Evolutionary conservation across 441 rosid species (phyloP), one percentile per base, ranked within the genome.

Genomic region (Populus trichocarpa): DNA sequence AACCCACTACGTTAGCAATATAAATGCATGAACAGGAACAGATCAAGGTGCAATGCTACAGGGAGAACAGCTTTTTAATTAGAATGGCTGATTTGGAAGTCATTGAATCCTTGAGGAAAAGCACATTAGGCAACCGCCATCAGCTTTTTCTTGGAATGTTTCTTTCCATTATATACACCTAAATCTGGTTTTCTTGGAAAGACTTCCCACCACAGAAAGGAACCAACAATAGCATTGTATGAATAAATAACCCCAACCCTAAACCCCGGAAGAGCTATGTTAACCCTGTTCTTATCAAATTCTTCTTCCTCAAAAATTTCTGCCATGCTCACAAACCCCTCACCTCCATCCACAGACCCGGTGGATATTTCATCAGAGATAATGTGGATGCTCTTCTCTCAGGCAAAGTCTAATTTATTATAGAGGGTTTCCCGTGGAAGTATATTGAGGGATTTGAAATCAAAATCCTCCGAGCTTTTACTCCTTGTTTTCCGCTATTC

Each of bases 361-460:
- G 92, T 93, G 73, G 87, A 93, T 81, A 95, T 92, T 85, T 95
- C 98, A 71, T 95, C 98, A 42, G 89, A 92, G 74, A 93, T 90
- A 30, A 95, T 85, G 81, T 92, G 98, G 69, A 93, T 92, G 79
- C 91, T 92, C 71, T 95, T 93, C 86, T 92, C 89, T 65, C 76
- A 88, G 25, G 92, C 99, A 86, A 95, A 93, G 76, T 80, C 87
- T 76, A 91, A 61, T 79, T 92, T 79, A 69, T 80, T 85, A 69
- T 74, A 84, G 53, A 95, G 91, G 28, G 80, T 88, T 78, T 93
- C 91, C 26, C 89, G 83, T 8, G 92, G 86, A 42, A 93, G 76
- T 70, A 95, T 20, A 84, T 87, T n/a, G 92, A 76, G 2, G 98
- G 99, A 81, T 95, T 93, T 33, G 93, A 90, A 71, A 93, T 84